phyloP scores from a whole-genome alignment of 371 early-diverging fungal species.

The Vairimorpha apis region DNA sequence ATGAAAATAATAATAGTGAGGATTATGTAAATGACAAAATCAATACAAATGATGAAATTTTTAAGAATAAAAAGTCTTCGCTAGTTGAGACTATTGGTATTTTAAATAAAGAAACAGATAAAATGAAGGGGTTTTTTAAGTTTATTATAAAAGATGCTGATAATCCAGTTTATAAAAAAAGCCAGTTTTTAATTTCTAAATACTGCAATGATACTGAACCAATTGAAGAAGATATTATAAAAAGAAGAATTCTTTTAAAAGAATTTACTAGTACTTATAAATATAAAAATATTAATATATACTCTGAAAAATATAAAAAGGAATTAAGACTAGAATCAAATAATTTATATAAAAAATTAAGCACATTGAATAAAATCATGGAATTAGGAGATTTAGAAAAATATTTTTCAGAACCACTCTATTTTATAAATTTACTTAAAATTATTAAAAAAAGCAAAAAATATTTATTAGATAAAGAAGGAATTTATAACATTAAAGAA shows the following conservation, averaged over 20 bases:
- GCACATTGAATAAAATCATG: not conserved
- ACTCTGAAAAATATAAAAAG: conserved; percentile 28
- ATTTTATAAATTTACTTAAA: conserved; percentile 10
- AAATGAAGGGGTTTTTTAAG: too few species aligned
- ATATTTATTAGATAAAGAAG: conserved; percentile 33
- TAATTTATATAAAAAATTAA: not conserved
- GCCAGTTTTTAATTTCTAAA: too few species aligned
- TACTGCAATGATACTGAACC: too few species aligned
- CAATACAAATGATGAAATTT: too few species aligned
- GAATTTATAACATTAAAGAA: conserved; percentile 52
- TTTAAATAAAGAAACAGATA: too few species aligned
- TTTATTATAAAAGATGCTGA: too few species aligned
- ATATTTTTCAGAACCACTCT: not conserved
- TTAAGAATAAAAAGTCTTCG: too few species aligned
- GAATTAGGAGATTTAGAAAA: not conserved
- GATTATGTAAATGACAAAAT: too few species aligned
- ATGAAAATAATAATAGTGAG: too few species aligned
- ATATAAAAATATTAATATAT: not conserved
- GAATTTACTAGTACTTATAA: conserved; percentile 55
- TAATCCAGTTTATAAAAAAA: too few species aligned
- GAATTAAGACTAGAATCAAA: conserved; percentile 28
- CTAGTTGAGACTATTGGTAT: too few species aligned
- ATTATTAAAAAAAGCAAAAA: conserved; percentile 33
- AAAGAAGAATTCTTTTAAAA: conserved; percentile 58
- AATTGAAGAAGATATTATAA: conserved; percentile 25